Evolutionary conservation across 768 basidiomycete genomes (phyloP).

Genomic region (Kondoa subrosea): DNA sequence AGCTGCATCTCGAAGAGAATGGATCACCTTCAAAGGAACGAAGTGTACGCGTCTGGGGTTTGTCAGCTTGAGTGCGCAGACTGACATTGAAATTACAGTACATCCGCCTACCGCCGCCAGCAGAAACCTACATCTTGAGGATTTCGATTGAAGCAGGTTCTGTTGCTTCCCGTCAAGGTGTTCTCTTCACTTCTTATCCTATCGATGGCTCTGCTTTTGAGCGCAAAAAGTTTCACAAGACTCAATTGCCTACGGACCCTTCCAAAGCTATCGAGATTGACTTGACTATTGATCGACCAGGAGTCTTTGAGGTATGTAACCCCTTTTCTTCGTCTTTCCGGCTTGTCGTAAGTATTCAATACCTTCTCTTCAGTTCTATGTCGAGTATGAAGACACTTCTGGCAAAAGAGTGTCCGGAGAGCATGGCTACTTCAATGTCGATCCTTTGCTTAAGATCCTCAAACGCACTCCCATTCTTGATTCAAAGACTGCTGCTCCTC

Average conservation of each 20-base stretch:
- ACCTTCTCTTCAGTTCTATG: slow-evolving; percentile 2
- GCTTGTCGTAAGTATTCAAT: slow-evolving; percentile 48
- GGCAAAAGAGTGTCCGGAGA: slow-evolving; percentile 29
- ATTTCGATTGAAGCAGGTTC: slow-evolving; percentile 85
- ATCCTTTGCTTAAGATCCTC: slow-evolving; percentile 65
- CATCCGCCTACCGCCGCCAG: slow-evolving; percentile 83
- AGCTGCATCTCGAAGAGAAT: slow-evolving; percentile 69
- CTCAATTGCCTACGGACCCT: slow-evolving; percentile 67
- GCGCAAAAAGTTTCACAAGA: slow-evolving; percentile 53
- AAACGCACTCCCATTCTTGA: slow-evolving; percentile 54
- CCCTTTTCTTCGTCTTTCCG: not conserved
- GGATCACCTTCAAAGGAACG: slow-evolving; percentile 75
- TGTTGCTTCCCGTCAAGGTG: slow-evolving; percentile 69
- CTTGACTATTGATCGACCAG: slow-evolving; percentile 87
- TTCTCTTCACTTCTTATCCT: slow-evolving; percentile 92
- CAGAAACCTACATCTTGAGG: slow-evolving; percentile 59
- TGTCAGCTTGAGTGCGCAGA: not conserved
- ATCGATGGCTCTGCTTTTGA: slow-evolving; percentile 75
- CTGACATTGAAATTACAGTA: slow-evolving; percentile 43
- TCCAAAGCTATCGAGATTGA: slow-evolving; percentile 85
- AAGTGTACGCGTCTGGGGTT: slow-evolving; percentile 47
- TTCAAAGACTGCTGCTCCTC: slow-evolving; percentile 30
- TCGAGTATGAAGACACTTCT: not conserved
- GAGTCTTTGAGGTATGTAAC: slow-evolving; percentile 59
- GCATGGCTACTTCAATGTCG: slow-evolving; percentile 71